Evolutionary conservation across 208 protist genomes (phyloP), one percentile per base, ranked within the genome.

Genomic region (Trypanosoma conorhini): DNA sequence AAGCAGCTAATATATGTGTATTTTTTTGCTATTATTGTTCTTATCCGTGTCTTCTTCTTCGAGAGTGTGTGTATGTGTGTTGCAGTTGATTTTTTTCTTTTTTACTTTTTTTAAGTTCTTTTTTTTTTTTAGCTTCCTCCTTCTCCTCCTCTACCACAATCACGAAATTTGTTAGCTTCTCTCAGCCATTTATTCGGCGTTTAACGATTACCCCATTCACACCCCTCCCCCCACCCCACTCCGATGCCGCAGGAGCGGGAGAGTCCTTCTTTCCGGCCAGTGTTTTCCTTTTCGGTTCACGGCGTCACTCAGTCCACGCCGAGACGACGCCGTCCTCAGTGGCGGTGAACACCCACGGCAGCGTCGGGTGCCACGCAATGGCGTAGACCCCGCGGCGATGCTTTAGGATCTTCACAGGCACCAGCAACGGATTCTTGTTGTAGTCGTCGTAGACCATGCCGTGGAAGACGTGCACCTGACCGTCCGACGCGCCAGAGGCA

Each of bases 331-430:
- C 87, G 76, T 99, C 99, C 50, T 98, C 97, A 10, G 98, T 99
- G 10, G 95, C 91, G 33, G 95, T 98, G 76, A 99, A 99, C 4
- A 99, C 72, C 99, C 99, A 99, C 21, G 99, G 98, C 83, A 99
- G 97, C 33, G 83, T 97, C 21, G 99, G 99, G 72, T 99, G 99
- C 89, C 98, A 99, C 28, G 79, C 87, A 30, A 96, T 72, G 42
- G 93, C 86, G 79, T 75, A 99, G 79, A 92, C 95, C 56, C 86
- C 82, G 9, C 89, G 78, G 73, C 99, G 98, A 50, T 95, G 98
- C 63, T 95, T 92, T 48, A 99, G 77, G 51, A 99, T 97, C 79
- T 99, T 99, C 31, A 99, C 84, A n/a, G 99, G 99, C 44, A 99
- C 98, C 59, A 99, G 91, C 7, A 99, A 73, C 19, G 99, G 92